Evolutionary conservation across 768 basidiomycete genomes (phyloP), one percentile per base, ranked within the genome.

Genomic region (Trametes villosa): DNA sequence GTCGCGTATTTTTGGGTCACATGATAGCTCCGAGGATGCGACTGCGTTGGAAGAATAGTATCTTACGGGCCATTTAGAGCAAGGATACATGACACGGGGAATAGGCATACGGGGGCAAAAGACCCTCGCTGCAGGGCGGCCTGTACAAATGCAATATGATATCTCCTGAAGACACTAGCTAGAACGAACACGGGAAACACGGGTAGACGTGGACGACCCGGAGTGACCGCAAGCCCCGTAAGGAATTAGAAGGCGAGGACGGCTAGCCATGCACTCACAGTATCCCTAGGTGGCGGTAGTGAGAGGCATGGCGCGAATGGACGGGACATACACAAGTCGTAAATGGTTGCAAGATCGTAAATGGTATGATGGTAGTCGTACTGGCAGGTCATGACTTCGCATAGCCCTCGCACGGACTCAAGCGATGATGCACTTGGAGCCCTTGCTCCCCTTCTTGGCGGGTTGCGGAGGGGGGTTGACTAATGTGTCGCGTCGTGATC

Each of bases 391-490:
- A 49, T 51, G 62, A 50, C 42, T 58, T 30, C 38, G 57, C 44
- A n/a, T 36, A 36, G 50, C 57, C 53, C 50, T 24, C n/a, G 31
- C 22, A n/a, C 81, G 61, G 56, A 58, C 75, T 86, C 77, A 92
- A 77, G 87, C 90, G 75, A 93, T 82, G 70, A 93, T 82, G 81
- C 91, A 94, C 67, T 58, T 58, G 42, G 51, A 53, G 61, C 74
- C 76, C 68, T 72, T 72, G 70, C 76, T 78, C 68, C 78, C 78
- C 62, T 81, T 86, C 83, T 82, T 84, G 65, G 76, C 74, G 68
- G 77, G 64, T 53, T 57, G 84, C 57, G 83, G 83, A 62, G 86
- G 86, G 63, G 91, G 91, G 74, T 93, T 89, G 75, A 94, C 92
- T 94, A 66, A 8, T 18, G 58, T 22, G 36, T 30, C 4, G 22